Conservation (phyloP, 208 protist genomes). For the Trypanosoma mega region DNA sequence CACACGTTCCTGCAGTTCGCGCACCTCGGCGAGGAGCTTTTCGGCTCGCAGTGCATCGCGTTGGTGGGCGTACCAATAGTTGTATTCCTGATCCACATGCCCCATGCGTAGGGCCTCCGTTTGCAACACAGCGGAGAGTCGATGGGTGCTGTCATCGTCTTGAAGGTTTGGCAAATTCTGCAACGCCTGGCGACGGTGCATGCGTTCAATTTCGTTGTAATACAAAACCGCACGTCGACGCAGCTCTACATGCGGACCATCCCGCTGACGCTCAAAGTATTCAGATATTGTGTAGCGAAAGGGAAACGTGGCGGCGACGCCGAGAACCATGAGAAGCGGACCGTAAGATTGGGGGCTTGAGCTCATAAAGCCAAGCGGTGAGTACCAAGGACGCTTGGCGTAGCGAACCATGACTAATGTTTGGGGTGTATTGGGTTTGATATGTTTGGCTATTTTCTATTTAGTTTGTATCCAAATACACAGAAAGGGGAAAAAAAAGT, state of each 20-base stretch:
- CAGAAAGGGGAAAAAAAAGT: constrained; percentile 6
- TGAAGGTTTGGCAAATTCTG: constrained; percentile 71
- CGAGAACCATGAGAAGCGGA: constrained; percentile 37
- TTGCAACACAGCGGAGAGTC: constrained; percentile 43
- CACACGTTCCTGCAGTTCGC: constrained; percentile 60
- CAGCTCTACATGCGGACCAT: constrained; percentile 71
- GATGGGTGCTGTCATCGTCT: constrained; percentile 66
- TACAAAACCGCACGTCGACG: constrained; percentile 78
- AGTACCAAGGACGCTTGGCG: constrained; percentile 81
- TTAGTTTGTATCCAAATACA: background rate
- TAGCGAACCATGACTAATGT: constrained; percentile 76
- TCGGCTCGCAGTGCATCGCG: constrained; percentile 80
- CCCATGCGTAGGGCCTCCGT: constrained; percentile 57
- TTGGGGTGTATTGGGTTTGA: too few species aligned
- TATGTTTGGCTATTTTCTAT: background rate
- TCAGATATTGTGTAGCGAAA: constrained; percentile 81
- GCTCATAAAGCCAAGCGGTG: constrained; percentile 84
- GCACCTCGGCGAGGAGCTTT: constrained; percentile 81
- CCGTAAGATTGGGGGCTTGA: constrained; percentile 59
- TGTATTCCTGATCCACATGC: constrained; percentile 68
- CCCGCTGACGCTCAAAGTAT: constrained; percentile 85
- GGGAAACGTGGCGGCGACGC: constrained; percentile 45
- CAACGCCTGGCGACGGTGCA: constrained; percentile 82
- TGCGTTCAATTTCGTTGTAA: constrained; percentile 87
- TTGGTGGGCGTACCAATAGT: constrained; percentile 88